A percentile compares a stretch with the other conserved stretches of the same genome.
phyloP scores from a whole-genome alignment of 2,329 filamentous ascomycete genomes.

The Cercospora berteroae region DNA sequence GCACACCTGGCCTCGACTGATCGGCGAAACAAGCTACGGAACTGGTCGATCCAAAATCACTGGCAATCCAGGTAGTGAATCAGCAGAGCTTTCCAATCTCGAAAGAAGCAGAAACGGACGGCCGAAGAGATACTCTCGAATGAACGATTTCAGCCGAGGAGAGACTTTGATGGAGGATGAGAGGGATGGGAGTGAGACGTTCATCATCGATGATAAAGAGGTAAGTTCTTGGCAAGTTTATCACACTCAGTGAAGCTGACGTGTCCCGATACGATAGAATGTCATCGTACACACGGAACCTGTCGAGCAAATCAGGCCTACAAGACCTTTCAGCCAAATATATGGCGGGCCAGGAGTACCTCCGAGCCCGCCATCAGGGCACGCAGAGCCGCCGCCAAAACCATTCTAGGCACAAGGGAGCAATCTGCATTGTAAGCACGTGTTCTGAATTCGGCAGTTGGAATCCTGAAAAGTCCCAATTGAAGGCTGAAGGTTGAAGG shows the following conservation, averaged over 20 bases:
- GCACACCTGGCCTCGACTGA: background rate
- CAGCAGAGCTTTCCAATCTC: background rate
- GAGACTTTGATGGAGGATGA: background rate
- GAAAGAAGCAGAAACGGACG: background rate
- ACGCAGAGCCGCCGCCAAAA: background rate
- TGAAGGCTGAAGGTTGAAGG: no score
- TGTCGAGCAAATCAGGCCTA: background rate
- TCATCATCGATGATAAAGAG: background rate
- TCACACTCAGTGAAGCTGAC: background rate
- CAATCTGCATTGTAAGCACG: background rate
- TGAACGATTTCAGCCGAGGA: background rate
- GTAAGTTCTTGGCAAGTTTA: background rate
- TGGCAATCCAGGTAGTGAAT: background rate
- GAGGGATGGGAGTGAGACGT: background rate
- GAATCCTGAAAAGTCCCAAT: background rate
- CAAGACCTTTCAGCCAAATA: background rate
- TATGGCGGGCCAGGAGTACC: background rate
- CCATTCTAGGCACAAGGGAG: background rate
- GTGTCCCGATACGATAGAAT: background rate
- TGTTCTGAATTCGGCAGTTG: background rate
- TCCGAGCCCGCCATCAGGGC: background rate
- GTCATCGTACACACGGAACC: background rate
- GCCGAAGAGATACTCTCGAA: background rate
- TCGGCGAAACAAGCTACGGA: background rate
- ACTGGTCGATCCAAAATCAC: background rate